Base-by-base conservation (phyloP, 345 rosid species). In the Litchi chinensis region DNA sequence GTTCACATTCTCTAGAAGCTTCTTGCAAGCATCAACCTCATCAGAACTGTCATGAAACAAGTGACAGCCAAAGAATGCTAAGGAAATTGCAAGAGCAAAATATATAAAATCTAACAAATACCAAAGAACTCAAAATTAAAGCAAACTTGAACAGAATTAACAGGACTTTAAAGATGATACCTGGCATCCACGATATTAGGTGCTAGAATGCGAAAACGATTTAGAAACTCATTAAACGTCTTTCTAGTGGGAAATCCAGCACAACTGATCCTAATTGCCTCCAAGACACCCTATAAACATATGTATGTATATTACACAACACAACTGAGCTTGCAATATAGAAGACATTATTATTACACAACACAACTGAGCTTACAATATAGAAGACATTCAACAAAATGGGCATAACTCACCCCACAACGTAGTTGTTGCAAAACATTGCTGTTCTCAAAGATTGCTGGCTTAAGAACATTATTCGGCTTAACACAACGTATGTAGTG, bases 231-330 rank as follows among this genome's bases (percentile, higher is more conserved):
- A 74, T 77, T 78, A 84, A 96, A 96, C 24, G 87, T 72, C 86
- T 87, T 96, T 85, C 99, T 87, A 77, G 99, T 91, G 68, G 99
- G 99, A 83, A 87, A 94, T 68, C 99, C 99, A 46, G 97, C 99
- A 83, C 98, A 94, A 79, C 99, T 96, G 79, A 96, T 96, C 86
- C 99, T 88, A 84, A 96, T 94, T 81, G 99, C 99, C 80, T 96
- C 99, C 94, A 96, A 85, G 82, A 96, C 99, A 56, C 99, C 99
- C 99, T 96, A 83, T 69, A 70, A 54, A 44, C 62, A 83, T 70
- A 68, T 75, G 76, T 8, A 50, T 18, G 72, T 41, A 60, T 28
- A 70, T 70, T 24, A 37, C 67, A 67, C 60, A 48, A 67, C 72
- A 46, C 26, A 19, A 54, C 6, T 54, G 19, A 15, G 21, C 59